Conservation (phyloP, 805 yeast genomes). For the Yarrowia deformans region DNA sequence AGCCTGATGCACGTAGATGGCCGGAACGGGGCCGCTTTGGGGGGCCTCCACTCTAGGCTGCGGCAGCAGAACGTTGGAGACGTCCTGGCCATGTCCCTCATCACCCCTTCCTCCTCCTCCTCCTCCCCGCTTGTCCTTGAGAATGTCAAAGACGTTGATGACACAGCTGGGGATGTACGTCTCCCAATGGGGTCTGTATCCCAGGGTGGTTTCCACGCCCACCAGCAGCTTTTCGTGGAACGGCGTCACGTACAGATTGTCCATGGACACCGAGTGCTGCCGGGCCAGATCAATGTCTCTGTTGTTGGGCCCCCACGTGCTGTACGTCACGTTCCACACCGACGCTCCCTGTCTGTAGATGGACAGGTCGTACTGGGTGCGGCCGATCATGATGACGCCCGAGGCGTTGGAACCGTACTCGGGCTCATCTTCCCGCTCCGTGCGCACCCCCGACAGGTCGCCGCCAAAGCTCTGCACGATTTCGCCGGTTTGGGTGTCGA, state of each 20-base stretch:
- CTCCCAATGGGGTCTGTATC: constrained; percentile 81
- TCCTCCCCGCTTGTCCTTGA: constrained; percentile 43
- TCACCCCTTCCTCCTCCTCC: background rate
- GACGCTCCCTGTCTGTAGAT: constrained; percentile 77
- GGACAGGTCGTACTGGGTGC: constrained; percentile 52
- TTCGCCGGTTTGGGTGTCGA: constrained; percentile 78
- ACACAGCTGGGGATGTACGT: constrained; percentile 74
- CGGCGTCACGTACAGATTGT: constrained; percentile 81
- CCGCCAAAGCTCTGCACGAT: constrained; percentile 74
- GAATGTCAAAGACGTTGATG: constrained; percentile 81
- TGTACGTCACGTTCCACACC: constrained; percentile 84
- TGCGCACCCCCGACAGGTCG: constrained; percentile 46
- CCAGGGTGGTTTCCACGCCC: constrained; percentile 62
- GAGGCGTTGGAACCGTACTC: constrained; percentile 38
- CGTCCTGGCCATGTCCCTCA: constrained; percentile 17
- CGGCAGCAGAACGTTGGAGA: constrained; percentile 49
- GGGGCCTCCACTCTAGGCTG: constrained; percentile 49
- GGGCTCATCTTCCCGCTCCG: constrained; percentile 41
- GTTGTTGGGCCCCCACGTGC: constrained; percentile 92
- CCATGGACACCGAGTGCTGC: constrained; percentile 60
- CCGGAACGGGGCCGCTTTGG: constrained; percentile 46
- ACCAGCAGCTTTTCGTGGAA: constrained; percentile 79
- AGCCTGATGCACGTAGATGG: constrained; percentile 73
- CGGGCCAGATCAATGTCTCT: constrained; percentile 65
- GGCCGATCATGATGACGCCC: constrained; percentile 48